These are phyloP conservation scores for Xylariaceae sp. DNA, from an alignment of 2,329 filamentous ascomycete species.

Conservation along the genomic window DNA sequence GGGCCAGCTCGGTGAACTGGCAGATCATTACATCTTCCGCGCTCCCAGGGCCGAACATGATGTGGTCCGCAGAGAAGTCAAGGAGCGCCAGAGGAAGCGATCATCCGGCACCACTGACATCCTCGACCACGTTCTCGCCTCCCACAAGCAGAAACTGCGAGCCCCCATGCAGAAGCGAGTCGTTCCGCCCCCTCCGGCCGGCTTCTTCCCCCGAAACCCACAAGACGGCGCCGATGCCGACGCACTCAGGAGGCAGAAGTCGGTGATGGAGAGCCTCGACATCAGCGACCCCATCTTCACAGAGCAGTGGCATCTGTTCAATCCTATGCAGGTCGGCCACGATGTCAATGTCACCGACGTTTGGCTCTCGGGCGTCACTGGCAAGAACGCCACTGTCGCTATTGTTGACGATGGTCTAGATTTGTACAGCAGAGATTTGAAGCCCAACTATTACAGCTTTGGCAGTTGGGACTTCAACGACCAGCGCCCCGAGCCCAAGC, in stretches of 20 bases:
- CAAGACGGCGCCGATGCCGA: slow-evolving; percentile 32
- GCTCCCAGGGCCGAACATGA: slow-evolving; percentile 62
- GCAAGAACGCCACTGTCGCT: slow-evolving; percentile 82
- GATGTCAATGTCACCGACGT: slow-evolving; percentile 95
- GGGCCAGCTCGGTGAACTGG: slow-evolving; percentile 73
- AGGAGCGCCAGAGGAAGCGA: slow-evolving; percentile 60
- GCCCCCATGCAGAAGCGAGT: slow-evolving; percentile 53
- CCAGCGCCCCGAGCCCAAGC: slow-evolving; percentile 71
- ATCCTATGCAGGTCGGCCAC: slow-evolving; percentile 75
- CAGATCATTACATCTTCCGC: slow-evolving; percentile 82
- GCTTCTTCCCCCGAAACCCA: slow-evolving; percentile 23
- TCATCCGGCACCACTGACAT: slow-evolving; percentile 50
- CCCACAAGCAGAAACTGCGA: slow-evolving; percentile 67
- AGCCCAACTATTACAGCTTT: slow-evolving; percentile 87
- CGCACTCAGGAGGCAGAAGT: slow-evolving; percentile 56
- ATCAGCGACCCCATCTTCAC: slow-evolving; percentile 89
- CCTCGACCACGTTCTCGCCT: slow-evolving; percentile 72
- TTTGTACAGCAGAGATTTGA: slow-evolving; percentile 90
- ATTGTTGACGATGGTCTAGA: slow-evolving; percentile 96
- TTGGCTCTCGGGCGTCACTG: slow-evolving; percentile 88
- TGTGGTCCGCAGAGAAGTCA: slow-evolving; percentile 53
- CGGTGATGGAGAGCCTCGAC: slow-evolving; percentile 62
- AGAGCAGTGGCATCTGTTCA: slow-evolving; percentile 95
- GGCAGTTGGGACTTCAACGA: slow-evolving; percentile 98
- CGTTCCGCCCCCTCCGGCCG: slow-evolving; percentile 39